These are phyloP conservation scores for Phialophora verrucosa DNA, from an alignment of 2,329 filamentous ascomycete genomes.

Conservation along the genomic window DNA sequence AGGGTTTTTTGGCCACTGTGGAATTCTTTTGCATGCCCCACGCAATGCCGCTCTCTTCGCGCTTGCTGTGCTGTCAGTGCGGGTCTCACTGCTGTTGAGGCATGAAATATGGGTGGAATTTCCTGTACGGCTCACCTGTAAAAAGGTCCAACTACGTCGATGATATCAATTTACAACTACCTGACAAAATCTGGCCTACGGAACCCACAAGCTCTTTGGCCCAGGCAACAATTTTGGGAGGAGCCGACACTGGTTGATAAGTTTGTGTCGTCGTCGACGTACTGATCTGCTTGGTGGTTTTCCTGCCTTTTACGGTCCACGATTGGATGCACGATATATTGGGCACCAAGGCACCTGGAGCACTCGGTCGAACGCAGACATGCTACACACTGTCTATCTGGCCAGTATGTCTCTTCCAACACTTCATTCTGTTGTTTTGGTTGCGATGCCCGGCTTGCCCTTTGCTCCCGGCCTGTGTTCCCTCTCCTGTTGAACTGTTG, in stretches of 20 bases:
- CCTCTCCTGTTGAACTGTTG: conserved; percentile 5
- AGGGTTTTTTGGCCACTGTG: conserved; percentile 39
- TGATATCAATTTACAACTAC: conserved; percentile 28
- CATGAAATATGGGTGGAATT: conserved; percentile 33
- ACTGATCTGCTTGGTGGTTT: conserved; percentile 16
- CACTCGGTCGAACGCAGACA: conserved; percentile 28
- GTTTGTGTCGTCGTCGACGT: conserved; percentile 20
- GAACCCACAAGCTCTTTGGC: conserved; percentile 20
- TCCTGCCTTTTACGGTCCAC: conserved; percentile 17
- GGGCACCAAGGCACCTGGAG: conserved; percentile 24
- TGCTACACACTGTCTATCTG: conserved; percentile 41
- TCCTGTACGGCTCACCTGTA: conserved; percentile 30
- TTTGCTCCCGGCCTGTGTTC: conserved; percentile 17
- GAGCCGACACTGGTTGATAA: conserved; percentile 24
- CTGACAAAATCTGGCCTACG: conserved; percentile 27
- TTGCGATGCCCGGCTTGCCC: conserved; percentile 17
- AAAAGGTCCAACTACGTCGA: conserved; percentile 32
- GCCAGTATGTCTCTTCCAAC: conserved; percentile 37
- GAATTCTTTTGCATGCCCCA: conserved; percentile 39
- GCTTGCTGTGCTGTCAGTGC: conserved; percentile 41
- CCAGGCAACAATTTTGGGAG: conserved; percentile 23
- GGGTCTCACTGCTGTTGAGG: conserved; percentile 29
- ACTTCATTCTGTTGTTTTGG: conserved; percentile 23
- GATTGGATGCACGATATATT: conserved; percentile 33
- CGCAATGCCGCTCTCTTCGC: conserved; percentile 36